Evolutionary conservation across 768 basidiomycete genomes (phyloP).

Genomic region (Termitomyces titanicus): DNA sequence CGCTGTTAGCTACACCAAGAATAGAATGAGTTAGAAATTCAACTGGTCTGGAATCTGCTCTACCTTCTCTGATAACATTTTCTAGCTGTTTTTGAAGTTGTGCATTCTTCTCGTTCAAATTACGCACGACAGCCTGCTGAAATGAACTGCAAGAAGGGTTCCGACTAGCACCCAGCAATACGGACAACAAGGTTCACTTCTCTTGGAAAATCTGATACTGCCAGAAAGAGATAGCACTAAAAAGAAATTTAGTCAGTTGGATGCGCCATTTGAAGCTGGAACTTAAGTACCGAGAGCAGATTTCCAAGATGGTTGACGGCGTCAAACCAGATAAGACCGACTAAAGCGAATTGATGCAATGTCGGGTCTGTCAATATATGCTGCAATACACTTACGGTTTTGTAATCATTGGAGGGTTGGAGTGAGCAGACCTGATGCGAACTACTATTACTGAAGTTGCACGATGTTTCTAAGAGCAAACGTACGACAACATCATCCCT

Average conservation of each 20-base stretch:
- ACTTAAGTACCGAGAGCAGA: conserved; percentile 61
- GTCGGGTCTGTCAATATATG: conserved; percentile 29
- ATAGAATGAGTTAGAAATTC: background rate
- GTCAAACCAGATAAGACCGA: conserved; percentile 81
- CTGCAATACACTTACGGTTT: conserved; percentile 54
- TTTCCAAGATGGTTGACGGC: conserved; percentile 74
- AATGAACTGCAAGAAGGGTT: conserved; percentile 50
- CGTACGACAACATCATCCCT: conserved; percentile 66
- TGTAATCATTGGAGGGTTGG: conserved; percentile 87
- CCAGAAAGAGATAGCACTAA: conserved; percentile 84
- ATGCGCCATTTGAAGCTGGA: background rate
- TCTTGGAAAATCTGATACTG: conserved; percentile 89
- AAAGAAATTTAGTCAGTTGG: background rate
- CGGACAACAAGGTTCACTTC: conserved; percentile 39
- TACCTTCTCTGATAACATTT: conserved; percentile 83
- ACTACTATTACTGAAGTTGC: background rate
- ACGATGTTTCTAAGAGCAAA: conserved; percentile 3
- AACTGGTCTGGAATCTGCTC: background rate
- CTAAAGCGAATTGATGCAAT: conserved; percentile 31
- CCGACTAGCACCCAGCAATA: background rate
- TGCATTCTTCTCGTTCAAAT: conserved; percentile 76
- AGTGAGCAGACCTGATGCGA: conserved; percentile 66
- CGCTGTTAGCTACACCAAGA: conserved; percentile 59
- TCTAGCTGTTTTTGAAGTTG: conserved; percentile 84
- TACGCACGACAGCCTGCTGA: conserved; percentile 80